Conservation (phyloP, 73 alveolate species). For the Paramecium sexaurelia region DNA sequence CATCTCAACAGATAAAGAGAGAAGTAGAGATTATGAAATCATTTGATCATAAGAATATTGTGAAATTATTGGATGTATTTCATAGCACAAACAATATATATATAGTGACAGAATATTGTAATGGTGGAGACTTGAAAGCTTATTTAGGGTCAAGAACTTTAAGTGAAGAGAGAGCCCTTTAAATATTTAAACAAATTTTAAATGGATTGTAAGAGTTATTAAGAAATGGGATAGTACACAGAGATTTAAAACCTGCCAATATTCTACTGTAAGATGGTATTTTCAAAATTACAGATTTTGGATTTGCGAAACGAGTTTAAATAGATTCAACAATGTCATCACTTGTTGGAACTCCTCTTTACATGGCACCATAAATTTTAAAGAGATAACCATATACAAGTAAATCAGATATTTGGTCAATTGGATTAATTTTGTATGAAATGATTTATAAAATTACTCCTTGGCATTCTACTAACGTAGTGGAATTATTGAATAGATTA, state of each 20-base stretch:
- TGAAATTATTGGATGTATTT: conserved; percentile 62
- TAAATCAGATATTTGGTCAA: conserved; percentile 84
- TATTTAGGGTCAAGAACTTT: conserved; percentile 24
- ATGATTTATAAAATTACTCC: conserved; percentile 85
- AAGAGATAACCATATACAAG: conserved; percentile 78
- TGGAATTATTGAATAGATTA: conserved; percentile 57
- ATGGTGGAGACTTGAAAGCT: conserved; percentile 63
- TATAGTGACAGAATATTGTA: conserved; percentile 67
- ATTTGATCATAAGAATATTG: conserved; percentile 55
- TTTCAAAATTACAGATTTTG: conserved; percentile 71
- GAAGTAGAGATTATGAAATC: conserved; percentile 66
- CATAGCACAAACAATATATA: conserved; percentile 60
- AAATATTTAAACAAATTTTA: conserved; percentile 47
- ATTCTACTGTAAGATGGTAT: conserved; percentile 56
- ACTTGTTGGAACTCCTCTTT: conserved; percentile 87
- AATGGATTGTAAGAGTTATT: conserved; percentile 55
- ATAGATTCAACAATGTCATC: conserved; percentile 69
- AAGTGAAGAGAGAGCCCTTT: conserved; percentile 48
- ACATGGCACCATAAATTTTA: conserved; percentile 86
- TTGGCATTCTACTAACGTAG: conserved; percentile 70
- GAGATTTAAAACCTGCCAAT: conserved; percentile 69
- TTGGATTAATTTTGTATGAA: conserved; percentile 87
- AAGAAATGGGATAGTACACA: conserved; percentile 62
- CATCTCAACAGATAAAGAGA: conserved; percentile 41
- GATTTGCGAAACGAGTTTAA: conserved; percentile 65